A percentile compares a stretch with the other conserved stretches of the same genome.
These are phyloP conservation scores for Austroboletus eburneus DNA, from an alignment of 768 basidiomycete genomes.

Conservation along the genomic window DNA sequence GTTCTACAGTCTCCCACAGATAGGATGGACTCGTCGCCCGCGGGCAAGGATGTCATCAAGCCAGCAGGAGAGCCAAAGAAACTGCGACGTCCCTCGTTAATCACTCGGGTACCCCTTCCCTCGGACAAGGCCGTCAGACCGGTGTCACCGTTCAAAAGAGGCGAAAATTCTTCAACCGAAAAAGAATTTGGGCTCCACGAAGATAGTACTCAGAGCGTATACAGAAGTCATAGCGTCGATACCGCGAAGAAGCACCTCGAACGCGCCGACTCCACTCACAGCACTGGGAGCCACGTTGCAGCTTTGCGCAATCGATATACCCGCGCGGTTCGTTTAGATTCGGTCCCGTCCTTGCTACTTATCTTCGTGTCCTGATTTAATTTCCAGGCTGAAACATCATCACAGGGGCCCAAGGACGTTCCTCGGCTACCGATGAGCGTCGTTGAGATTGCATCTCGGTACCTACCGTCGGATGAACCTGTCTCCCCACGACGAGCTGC, in stretches of 20 bases:
- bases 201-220: constrained; percentile 15
- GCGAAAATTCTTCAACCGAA: constrained; percentile 16
- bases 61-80: constrained; percentile 6
- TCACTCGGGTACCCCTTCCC: constrained; percentile 14
- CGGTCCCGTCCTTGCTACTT: background rate
- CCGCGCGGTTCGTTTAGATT: constrained; percentile 42
- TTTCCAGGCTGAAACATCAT: constrained; percentile 45
- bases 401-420: constrained; percentile 56
- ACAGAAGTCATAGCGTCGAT: constrained; percentile 31
- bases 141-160: constrained; percentile 18
- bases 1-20: constrained; percentile 6
- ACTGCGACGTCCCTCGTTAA: constrained; percentile 20
- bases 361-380: constrained; percentile 4
- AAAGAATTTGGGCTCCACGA: constrained; percentile 33
- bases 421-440: constrained; percentile 64
- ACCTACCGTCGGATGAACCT: constrained; percentile 44
- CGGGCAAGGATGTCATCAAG: background rate
- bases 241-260: constrained; percentile 37
- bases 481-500: constrained; percentile 38
- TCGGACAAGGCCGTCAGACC: constrained; percentile 18
- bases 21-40: background rate
- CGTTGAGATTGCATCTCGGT: constrained; percentile 58
- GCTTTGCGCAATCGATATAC: constrained; percentile 65
- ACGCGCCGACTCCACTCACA: constrained; percentile 49
- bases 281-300: constrained; percentile 59